A percentile compares a stretch with the other conserved stretches of the same genome.
phyloP scores from a whole-genome alignment of 169 alveolate genomes.

The Theileria luwenshuni region DNA sequence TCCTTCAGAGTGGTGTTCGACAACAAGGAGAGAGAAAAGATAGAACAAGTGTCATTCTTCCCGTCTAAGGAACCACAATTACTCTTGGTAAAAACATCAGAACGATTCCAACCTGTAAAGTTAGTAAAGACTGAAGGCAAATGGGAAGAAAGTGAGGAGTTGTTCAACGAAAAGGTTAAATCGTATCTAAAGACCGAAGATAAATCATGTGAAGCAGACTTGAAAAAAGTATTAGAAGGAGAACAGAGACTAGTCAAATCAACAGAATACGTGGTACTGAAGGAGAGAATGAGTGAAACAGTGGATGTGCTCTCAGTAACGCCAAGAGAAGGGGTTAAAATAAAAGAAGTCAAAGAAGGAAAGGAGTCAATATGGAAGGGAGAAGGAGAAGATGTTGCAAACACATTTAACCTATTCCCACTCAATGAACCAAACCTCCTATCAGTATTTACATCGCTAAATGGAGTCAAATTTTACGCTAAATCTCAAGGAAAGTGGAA shows the following conservation, averaged over 20 bases:
- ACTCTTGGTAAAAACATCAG: background rate
- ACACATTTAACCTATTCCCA: conserved; percentile 5
- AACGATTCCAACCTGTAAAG: background rate
- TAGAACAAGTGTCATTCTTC: background rate
- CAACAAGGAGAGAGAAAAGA: background rate
- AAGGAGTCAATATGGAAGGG: background rate
- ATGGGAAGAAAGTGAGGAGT: conserved; percentile 7
- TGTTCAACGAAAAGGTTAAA: background rate
- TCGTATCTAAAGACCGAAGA: conserved; percentile 2
- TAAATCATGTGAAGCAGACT: background rate
- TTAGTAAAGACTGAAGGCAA: background rate
- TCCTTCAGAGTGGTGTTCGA: background rate
- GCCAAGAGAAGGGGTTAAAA: background rate
- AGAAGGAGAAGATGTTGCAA: background rate
- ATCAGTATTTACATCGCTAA: background rate
- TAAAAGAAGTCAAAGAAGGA: background rate
- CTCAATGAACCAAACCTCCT: background rate
- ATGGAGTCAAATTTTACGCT: background rate
- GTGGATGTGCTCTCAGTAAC: conserved; percentile 1
- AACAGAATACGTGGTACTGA: conserved; percentile 6
- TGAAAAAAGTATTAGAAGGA: conserved; percentile 1
- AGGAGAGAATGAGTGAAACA: background rate
- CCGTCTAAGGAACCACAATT: conserved; percentile 2
- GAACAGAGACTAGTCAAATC: background rate
- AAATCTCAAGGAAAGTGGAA: background rate